These are phyloP conservation scores for Atkinsonella texensis DNA, from an alignment of 2,329 filamentous ascomycete species.

Conservation along the genomic window DNA sequence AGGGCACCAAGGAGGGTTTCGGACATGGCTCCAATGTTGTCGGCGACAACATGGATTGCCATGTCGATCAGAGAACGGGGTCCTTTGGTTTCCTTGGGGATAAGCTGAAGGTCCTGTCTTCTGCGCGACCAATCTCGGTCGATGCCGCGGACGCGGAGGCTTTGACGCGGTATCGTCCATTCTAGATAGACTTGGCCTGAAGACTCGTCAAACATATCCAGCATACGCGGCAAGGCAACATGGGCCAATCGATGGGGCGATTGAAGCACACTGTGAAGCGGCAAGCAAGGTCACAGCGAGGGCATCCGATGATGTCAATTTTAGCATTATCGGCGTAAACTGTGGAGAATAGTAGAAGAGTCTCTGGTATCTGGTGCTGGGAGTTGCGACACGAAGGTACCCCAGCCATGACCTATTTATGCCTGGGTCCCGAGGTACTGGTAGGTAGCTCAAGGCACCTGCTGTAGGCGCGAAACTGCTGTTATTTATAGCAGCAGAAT, in stretches of 20 bases:
- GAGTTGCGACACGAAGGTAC: too few species aligned
- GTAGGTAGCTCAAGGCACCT: too few species aligned
- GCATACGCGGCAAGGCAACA: neutral
- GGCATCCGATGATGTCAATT: neutral
- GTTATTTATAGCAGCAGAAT: too few species aligned
- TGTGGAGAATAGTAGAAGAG: too few species aligned
- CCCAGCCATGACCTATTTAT: too few species aligned
- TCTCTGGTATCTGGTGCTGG: too few species aligned
- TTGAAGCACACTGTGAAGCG: neutral
- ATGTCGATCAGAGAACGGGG: slow-evolving; percentile 27
- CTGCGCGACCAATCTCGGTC: slow-evolving; percentile 25
- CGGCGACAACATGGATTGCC: slow-evolving; percentile 23
- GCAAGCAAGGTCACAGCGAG: neutral
- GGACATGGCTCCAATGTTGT: slow-evolving; percentile 24
- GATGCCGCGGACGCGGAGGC: slow-evolving; percentile 10
- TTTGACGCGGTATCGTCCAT: slow-evolving; percentile 21
- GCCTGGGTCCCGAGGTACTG: too few species aligned
- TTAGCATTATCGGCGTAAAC: too few species aligned
- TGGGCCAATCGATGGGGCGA: neutral
- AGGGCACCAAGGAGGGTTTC: slow-evolving; percentile 21
- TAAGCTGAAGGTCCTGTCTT: slow-evolving; percentile 17
- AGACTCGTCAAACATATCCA: slow-evolving; percentile 20
- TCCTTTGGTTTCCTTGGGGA: slow-evolving; percentile 17
- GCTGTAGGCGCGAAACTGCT: too few species aligned
- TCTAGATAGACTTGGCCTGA: slow-evolving; percentile 26